A percentile compares a stretch with the other conserved stretches of the same genome.
These are phyloP conservation scores for Simplicillium sp. DNA, from an alignment of 2,329 filamentous ascomycete species.

Conservation along the genomic window DNA sequence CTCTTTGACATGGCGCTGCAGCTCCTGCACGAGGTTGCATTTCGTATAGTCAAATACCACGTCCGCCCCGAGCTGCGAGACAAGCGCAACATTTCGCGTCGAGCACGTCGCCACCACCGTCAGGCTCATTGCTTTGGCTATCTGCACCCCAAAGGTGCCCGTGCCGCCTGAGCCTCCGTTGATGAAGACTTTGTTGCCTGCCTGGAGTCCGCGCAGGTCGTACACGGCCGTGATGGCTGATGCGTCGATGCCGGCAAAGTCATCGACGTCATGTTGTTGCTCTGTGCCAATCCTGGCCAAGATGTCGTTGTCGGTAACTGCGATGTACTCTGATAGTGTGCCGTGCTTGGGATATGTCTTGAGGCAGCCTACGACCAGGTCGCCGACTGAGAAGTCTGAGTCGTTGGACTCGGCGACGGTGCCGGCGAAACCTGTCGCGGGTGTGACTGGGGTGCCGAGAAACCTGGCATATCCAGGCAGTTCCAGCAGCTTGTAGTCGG, in stretches of 20 bases:
- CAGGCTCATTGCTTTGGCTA: constrained; percentile 53
- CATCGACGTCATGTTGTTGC: constrained; percentile 24
- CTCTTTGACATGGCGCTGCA: constrained; percentile 25
- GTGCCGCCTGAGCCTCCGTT: constrained; percentile 57
- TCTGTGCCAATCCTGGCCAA: constrained; percentile 18
- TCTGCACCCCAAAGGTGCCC: constrained; percentile 53
- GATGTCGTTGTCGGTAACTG: constrained; percentile 18
- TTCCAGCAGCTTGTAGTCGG: constrained; percentile 39
- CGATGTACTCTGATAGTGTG: constrained; percentile 31
- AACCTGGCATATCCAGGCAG: constrained; percentile 26
- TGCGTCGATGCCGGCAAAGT: constrained; percentile 32
- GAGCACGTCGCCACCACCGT: constrained; percentile 54
- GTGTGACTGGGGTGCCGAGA: constrained; percentile 27
- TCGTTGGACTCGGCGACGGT: constrained; percentile 26
- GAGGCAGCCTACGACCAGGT: constrained; percentile 26
- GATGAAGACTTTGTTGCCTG: constrained; percentile 51
- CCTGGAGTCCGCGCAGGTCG: constrained; percentile 34
- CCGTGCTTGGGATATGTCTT: constrained; percentile 20
- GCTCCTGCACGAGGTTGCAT: constrained; percentile 32
- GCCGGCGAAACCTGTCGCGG: constrained; percentile 42
- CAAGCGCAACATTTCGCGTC: constrained; percentile 45
- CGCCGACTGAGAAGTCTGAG: constrained; percentile 24
- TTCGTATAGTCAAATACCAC: constrained; percentile 53
- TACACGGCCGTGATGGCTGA: constrained; percentile 40
- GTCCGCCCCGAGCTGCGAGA: constrained; percentile 51